A percentile compares a stretch with the other conserved stretches of the same genome.
Evolutionary conservation across 306 rosid species (phyloP).

Genomic region (Spatholobus suberectus): DNA sequence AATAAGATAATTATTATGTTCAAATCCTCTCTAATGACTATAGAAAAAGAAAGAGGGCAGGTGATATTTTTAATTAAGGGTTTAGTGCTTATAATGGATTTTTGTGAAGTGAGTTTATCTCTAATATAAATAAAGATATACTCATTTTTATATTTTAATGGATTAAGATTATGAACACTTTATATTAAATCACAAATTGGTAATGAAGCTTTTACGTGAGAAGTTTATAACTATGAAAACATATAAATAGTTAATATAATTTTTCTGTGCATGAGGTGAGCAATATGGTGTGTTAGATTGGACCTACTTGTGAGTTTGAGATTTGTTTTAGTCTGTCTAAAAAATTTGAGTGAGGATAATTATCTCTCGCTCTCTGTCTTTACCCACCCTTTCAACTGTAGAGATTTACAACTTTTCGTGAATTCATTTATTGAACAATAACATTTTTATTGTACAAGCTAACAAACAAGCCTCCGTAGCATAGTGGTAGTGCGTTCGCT

Average conservation of each 20-base stretch:
- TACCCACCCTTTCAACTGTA: no score
- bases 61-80: neutral
- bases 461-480: slow-evolving; percentile 62
- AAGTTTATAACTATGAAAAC: no score
- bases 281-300: no score
- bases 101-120: neutral
- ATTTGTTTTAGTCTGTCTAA: no score
- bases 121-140: neutral
- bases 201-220: no score
- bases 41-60: neutral
- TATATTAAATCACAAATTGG: neutral
- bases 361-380: no score
- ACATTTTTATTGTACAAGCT: no score
- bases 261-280: neutral
- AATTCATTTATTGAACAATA: no score
- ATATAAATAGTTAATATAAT: no score
- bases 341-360: no score
- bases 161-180: neutral
- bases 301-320: neutral
- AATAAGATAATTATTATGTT: no score
- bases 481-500: slow-evolving; percentile 93
- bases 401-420: no score
- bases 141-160: neutral
- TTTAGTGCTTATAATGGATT: neutral
- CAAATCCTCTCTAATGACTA: neutral